Evolutionary conservation across 768 basidiomycete species (phyloP).

Genomic region (Termitomyces sp.): DNA sequence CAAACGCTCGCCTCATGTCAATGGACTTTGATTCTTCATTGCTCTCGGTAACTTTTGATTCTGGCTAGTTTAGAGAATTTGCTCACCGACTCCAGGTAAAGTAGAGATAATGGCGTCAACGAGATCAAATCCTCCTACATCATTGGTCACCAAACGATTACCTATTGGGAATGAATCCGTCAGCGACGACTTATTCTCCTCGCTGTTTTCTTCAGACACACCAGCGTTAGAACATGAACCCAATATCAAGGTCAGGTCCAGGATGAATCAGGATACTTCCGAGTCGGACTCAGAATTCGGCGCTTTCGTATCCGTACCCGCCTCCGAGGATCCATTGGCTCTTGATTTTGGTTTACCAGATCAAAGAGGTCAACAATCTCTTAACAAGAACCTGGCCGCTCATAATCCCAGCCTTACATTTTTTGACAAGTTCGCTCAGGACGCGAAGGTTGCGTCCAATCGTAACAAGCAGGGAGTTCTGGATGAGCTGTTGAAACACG

Average conservation of each 20-base stretch:
- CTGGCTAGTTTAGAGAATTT: background rate
- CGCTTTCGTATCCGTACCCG: slow-evolving; percentile 7
- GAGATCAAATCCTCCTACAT: background rate
- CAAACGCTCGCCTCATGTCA: slow-evolving; percentile 1
- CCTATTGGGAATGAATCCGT: background rate
- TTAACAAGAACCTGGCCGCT: background rate
- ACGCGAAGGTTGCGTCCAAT: slow-evolving; percentile 49
- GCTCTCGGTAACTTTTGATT: background rate
- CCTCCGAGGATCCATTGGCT: slow-evolving; percentile 3
- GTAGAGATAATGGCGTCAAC: background rate
- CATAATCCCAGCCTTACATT: slow-evolving; percentile 37
- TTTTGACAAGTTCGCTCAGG: slow-evolving; percentile 55
- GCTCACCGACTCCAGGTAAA: background rate
- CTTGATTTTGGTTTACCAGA: background rate
- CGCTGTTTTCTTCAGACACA: background rate
- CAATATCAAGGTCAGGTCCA: background rate
- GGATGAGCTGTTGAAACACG: slow-evolving; percentile 58
- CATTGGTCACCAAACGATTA: background rate
- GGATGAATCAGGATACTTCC: background rate
- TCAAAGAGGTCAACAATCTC: background rate
- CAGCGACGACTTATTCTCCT: background rate
- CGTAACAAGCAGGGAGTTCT: slow-evolving; percentile 47
- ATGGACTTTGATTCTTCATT: background rate
- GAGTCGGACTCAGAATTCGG: slow-evolving; percentile 9
- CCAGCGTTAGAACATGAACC: background rate